These are phyloP conservation scores for Tuber umbilicatum DNA, from an alignment of 495 filamentous ascomycete genomes.

Conservation along the genomic window DNA sequence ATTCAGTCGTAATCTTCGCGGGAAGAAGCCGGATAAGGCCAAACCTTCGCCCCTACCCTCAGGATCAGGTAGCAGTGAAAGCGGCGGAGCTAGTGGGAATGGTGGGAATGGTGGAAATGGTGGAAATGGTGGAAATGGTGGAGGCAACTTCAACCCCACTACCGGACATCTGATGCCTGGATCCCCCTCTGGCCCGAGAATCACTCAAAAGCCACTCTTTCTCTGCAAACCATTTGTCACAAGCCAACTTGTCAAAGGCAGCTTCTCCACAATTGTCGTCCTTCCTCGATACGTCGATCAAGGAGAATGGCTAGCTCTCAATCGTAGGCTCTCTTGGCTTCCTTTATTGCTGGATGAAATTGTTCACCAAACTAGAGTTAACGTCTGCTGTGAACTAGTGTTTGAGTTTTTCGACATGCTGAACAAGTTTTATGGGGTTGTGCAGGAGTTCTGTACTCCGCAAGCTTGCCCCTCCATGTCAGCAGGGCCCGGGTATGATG, in stretches of 20 bases:
- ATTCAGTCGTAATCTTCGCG: conserved; percentile 32
- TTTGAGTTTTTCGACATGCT: conserved; percentile 43
- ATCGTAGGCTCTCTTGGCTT: conserved; percentile 25
- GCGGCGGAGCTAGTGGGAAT: conserved; percentile 7
- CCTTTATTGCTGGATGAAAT: background rate
- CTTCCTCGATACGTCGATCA: conserved; percentile 66
- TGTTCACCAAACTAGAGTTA: background rate
- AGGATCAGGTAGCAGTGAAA: conserved; percentile 13
- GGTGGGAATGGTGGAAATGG: conserved; percentile 1
- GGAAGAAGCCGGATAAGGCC: conserved; percentile 23
- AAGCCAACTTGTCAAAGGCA: conserved; percentile 56
- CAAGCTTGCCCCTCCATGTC: conserved; percentile 67
- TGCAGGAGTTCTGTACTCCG: conserved; percentile 56
- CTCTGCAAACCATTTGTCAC: conserved; percentile 43
- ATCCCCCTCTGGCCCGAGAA: conserved; percentile 30
- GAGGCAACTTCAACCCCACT: conserved; percentile 10
- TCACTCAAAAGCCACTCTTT: conserved; percentile 41
- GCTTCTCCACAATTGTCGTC: conserved; percentile 69
- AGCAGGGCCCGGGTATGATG: conserved; percentile 55
- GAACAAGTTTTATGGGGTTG: conserved; percentile 41
- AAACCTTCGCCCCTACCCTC: conserved; percentile 32
- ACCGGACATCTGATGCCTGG: conserved; percentile 24
- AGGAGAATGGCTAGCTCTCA: conserved; percentile 65
- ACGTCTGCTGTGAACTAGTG: conserved; percentile 14
- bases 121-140: conserved; percentile 14